Conservation (phyloP, 805 yeast species). For the Torulaspora maleeae region DNA sequence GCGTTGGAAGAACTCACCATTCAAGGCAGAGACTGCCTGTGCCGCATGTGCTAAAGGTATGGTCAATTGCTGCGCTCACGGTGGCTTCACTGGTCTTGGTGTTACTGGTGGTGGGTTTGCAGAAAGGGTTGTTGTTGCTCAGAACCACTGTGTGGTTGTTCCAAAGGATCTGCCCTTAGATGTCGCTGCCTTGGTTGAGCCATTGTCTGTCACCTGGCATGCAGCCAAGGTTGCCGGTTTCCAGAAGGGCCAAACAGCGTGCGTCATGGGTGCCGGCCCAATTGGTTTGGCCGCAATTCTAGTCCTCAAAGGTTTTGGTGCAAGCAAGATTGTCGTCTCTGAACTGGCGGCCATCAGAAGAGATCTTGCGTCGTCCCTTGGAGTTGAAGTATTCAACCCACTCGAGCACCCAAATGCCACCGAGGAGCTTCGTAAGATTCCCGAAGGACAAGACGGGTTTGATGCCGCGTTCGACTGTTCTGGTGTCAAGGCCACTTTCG, state of each 20-base stretch:
- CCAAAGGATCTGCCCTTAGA: constrained; percentile 45
- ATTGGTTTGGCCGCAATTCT: constrained; percentile 57
- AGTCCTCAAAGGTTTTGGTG: constrained; percentile 49
- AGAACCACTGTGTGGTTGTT: constrained; percentile 38
- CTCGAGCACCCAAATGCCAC: constrained; percentile 35
- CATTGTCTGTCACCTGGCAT: constrained; percentile 55
- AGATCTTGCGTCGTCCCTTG: constrained; percentile 44
- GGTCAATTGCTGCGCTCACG: constrained; percentile 48
- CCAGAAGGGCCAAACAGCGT: constrained; percentile 42
- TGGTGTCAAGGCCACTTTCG: constrained; percentile 48
- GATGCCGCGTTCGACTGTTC: constrained; percentile 52
- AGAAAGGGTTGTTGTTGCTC: constrained; percentile 44
- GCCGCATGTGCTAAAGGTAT: constrained; percentile 45
- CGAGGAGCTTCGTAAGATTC: constrained; percentile 38
- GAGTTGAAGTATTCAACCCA: constrained; percentile 51
- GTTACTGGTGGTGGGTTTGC: constrained; percentile 54
- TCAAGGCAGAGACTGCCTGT: constrained; percentile 34
- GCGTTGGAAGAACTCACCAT: constrained; percentile 33
- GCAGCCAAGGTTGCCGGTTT: constrained; percentile 48
- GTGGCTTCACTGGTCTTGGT: constrained; percentile 52
- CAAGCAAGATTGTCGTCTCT: constrained; percentile 45
- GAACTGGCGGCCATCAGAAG: constrained; percentile 50
- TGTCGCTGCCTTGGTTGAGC: constrained; percentile 54
- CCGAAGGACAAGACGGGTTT: constrained; percentile 44
- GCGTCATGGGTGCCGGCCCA: constrained; percentile 59